These are phyloP conservation scores for Platanthera zijinensis DNA, from an alignment of 106 monocot species.

Conservation along the genomic window DNA sequence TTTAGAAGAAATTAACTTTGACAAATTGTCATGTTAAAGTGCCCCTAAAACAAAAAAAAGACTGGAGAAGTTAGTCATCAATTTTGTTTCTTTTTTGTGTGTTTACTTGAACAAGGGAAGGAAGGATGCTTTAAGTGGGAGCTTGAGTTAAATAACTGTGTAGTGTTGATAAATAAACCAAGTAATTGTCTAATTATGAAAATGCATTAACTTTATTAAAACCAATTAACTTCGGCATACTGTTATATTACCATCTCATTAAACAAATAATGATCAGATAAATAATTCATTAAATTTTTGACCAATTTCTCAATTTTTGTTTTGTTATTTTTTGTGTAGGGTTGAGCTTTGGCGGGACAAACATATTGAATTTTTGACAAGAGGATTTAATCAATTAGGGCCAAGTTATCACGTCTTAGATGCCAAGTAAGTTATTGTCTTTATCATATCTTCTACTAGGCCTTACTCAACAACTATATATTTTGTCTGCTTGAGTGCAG, in stretches of 20 bases:
- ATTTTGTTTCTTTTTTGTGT: neutral
- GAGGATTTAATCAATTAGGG: slow-evolving; percentile 53
- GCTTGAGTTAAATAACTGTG: neutral
- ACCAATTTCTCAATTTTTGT: neutral
- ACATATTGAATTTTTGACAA: slow-evolving; percentile 66
- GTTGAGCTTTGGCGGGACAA: slow-evolving; percentile 87
- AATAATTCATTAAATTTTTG: neutral
- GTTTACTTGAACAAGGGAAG: neutral
- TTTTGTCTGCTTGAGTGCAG: slow-evolving; percentile 24
- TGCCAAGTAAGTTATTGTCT: slow-evolving; percentile 53
- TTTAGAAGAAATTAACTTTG: too few species aligned
- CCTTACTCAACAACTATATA: neutral
- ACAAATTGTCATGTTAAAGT: neutral
- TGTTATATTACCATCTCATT: neutral
- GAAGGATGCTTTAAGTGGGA: neutral
- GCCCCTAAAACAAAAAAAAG: neutral
- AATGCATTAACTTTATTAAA: neutral
- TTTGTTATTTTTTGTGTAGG: slow-evolving; percentile 22
- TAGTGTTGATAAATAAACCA: neutral
- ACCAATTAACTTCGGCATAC: neutral
- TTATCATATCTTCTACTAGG: too few species aligned
- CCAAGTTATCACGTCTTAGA: slow-evolving; percentile 70
- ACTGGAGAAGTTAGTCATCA: neutral
- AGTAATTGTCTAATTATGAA: neutral
- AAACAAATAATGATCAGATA: neutral